Base-by-base conservation (phyloP, 177 flowering plant genomes). In the Tripterygium wilfordii region DNA sequence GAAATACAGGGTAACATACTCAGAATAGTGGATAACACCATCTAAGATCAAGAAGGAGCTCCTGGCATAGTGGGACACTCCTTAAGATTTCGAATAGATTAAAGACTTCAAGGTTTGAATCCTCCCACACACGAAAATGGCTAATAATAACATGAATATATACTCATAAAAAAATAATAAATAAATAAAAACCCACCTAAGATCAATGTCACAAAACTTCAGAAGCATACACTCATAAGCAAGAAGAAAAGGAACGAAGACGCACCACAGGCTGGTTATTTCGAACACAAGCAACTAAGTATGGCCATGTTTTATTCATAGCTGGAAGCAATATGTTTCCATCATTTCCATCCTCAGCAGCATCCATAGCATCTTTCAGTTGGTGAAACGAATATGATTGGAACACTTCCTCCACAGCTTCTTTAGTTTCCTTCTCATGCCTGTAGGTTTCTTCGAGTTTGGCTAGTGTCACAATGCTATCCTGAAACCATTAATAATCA, bases 271-370 rank as follows among this genome's bases (percentile, higher is more conserved):
- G 79, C 45, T 68, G 77, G 42, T 51, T 77, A 40, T 71, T 71
- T 51, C 54, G 77, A 36, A 84, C 53, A 55, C 96, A 89, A 58
- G 63, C 61, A 39, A 89, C 78, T 71, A 86, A 50, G 53, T 76
- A 76, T 5, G 99, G 99, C 99, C 99, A 92, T 40, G 86, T 66
- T 67, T 83, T 89, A 59, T 89, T 89, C 88, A 78, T 65, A 22
- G 96, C 97, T 19, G 99, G 99, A 64, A 92, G 97, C 72, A 86
- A 66, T 65, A 88, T 71, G 56, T 92, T 92, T 69, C 89, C 99
- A 51, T 72, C 82, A 6, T 67, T 60, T 41, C 66, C 87, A 42
- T 82, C 91, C 14, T 78, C 79, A 48, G 75, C 63, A 36, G 78
- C 70, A 62, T 75, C 82, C 30, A 86, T 38, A 28, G 65, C 44